Evolutionary conservation across 306 rosid genomes (phyloP).

Genomic region (Purshia tridentata): DNA sequence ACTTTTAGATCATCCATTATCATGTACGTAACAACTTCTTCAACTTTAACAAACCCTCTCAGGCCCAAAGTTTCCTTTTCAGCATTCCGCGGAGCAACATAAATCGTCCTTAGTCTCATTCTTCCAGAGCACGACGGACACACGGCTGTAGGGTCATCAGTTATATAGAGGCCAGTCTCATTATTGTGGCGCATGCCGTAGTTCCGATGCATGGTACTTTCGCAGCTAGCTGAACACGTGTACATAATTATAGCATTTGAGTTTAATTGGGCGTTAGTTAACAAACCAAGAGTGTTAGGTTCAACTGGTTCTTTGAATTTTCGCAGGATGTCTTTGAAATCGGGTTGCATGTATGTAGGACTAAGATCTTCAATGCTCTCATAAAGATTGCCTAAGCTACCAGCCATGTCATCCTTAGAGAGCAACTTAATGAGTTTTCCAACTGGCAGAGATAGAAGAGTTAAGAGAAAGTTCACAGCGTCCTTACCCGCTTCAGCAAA

Average conservation of each 20-base stretch:
- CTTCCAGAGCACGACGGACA: too few relatives aligned
- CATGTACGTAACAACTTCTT: constrained; percentile 19
- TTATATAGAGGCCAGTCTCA: too few relatives aligned
- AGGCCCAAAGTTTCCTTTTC: neutral
- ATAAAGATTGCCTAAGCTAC: constrained; percentile 40
- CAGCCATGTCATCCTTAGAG: constrained; percentile 25
- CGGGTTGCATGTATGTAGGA: constrained; percentile 9
- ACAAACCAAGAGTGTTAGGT: neutral
- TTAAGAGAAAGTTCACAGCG: too few relatives aligned
- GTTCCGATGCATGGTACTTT: too few relatives aligned
- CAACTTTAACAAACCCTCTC: constrained; percentile 20
- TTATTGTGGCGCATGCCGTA: too few relatives aligned
- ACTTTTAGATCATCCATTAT: constrained; percentile 31
- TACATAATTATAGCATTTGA: neutral
- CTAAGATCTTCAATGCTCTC: constrained; percentile 32
- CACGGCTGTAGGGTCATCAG: neutral
- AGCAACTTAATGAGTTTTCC: constrained; percentile 15
- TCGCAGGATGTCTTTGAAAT: neutral
- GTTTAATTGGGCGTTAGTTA: neutral
- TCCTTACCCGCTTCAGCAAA: too few relatives aligned
- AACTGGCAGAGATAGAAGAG: too few relatives aligned
- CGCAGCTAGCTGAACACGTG: neutral
- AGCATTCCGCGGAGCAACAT: neutral
- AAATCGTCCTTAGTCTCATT: neutral
- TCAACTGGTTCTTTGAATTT: neutral